Conservation (phyloP, 1,284 basidiomycete genomes). For the Sanghuangporus sanghuang region DNA sequence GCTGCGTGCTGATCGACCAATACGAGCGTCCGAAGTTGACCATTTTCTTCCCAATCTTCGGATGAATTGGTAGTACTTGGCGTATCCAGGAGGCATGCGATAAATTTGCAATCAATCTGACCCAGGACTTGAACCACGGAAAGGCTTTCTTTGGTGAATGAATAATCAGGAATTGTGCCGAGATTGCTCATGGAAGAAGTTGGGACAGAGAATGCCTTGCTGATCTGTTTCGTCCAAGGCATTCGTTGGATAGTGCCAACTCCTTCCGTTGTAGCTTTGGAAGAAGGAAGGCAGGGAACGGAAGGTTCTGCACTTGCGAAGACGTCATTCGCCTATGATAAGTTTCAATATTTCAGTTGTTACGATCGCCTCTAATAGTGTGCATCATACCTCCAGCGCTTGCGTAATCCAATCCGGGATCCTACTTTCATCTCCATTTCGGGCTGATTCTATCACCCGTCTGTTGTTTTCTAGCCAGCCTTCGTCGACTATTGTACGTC, state of each 20-base stretch:
- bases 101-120: constrained; percentile 88
- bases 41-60: constrained; percentile 1
- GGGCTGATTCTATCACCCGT: neutral
- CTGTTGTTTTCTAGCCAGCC: constrained; percentile 20
- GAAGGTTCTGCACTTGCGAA: constrained; percentile 41
- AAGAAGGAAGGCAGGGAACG: constrained; percentile 31
- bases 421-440: neutral
- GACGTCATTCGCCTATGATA: constrained; percentile 42
- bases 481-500: constrained; percentile 24
- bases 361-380: constrained; percentile 1
- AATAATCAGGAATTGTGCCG: constrained; percentile 22
- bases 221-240: neutral
- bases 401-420: constrained; percentile 49
- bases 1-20: constrained; percentile 95
- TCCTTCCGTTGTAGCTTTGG: constrained; percentile 16
- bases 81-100: constrained; percentile 57
- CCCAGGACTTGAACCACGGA: constrained; percentile 53
- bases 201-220: neutral
- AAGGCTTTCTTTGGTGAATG: constrained; percentile 52
- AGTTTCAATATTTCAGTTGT: neutral
- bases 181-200: neutral
- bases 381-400: constrained; percentile 40
- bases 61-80: constrained; percentile 15
- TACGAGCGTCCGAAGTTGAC: constrained; percentile 43
- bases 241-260: neutral